A percentile compares a stretch with the other conserved stretches of the same genome.
Conservation (phyloP, 169 alveolate genomes). For the Fabrea salina region DNA sequence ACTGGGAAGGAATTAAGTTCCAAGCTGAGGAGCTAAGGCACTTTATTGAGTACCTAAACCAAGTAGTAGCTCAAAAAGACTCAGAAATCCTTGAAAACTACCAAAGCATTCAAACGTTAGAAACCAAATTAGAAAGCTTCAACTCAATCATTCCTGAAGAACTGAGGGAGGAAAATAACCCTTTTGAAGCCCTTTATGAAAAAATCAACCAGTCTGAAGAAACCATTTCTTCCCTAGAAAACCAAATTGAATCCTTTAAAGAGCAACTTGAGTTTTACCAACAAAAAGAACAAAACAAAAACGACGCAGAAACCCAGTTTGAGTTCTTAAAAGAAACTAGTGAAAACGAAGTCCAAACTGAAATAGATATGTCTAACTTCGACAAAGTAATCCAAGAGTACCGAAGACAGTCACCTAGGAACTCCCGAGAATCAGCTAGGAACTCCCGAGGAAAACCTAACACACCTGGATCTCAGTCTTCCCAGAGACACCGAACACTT, state of each 20-base stretch:
- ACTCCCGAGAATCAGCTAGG: too few species aligned
- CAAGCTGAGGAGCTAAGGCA: not conserved
- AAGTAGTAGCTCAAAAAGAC: not conserved
- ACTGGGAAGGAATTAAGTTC: not conserved
- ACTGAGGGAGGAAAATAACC: not conserved
- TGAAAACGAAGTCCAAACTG: slow-evolving; percentile 16
- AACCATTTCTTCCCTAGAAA: too few species aligned
- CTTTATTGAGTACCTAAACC: not conserved
- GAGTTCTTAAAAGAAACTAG: not conserved
- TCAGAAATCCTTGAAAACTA: not conserved
- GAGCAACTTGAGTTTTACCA: too few species aligned
- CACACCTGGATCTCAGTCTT: not conserved
- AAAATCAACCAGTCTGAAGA: not conserved
- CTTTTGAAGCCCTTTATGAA: not conserved
- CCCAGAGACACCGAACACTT: not conserved
- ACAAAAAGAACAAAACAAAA: too few species aligned
- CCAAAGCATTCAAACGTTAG: not conserved
- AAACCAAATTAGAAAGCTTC: not conserved
- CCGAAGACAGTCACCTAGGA: too few species aligned
- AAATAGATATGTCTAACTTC: not conserved
- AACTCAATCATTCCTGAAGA: not conserved
- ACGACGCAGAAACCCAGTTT: not conserved
- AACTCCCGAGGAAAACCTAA: not conserved
- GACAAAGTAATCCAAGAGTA: slow-evolving; percentile 6
- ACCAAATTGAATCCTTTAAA: slow-evolving; percentile 16